A percentile compares a stretch with the other conserved stretches of the same genome.
These are phyloP conservation scores for Rubia yunnanensis DNA, from an alignment of 257 asterid genomes.

Conservation along the genomic window DNA sequence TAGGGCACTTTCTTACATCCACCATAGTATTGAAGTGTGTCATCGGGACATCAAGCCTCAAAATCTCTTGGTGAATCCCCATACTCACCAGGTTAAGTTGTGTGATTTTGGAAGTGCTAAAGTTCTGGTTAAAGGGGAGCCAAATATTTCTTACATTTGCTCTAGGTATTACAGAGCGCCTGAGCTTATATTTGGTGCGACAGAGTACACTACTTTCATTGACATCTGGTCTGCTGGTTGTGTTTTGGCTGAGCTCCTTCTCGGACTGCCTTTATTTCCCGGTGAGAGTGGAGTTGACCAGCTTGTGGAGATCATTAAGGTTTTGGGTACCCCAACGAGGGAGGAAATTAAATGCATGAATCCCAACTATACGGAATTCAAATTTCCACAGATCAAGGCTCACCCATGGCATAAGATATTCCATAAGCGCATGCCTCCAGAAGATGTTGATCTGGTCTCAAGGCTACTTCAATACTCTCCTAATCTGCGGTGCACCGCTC, in stretches of 20 bases:
- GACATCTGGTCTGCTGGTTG: slow-evolving; percentile 52
- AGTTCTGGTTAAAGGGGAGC: slow-evolving; percentile 52
- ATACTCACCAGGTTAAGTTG: slow-evolving; percentile 51
- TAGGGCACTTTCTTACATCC: slow-evolving; percentile 89
- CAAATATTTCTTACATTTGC: too few relatives aligned
- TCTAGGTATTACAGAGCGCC: slow-evolving; percentile 57
- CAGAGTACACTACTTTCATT: slow-evolving; percentile 42
- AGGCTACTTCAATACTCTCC: too few relatives aligned
- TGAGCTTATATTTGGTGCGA: slow-evolving; percentile 50
- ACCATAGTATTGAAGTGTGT: slow-evolving; percentile 77
- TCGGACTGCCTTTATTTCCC: slow-evolving; percentile 80
- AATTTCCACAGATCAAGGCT: too few relatives aligned
- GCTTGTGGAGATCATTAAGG: slow-evolving; percentile 97
- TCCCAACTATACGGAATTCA: too few relatives aligned
- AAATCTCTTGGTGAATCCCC: slow-evolving; percentile 79
- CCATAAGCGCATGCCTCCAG: too few relatives aligned
- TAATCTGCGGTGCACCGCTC: too few relatives aligned
- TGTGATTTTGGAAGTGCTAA: slow-evolving; percentile 48
- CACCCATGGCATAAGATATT: too few relatives aligned
- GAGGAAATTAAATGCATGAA: too few relatives aligned
- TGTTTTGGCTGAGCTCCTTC: slow-evolving; percentile 44
- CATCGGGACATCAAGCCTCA: slow-evolving; percentile 99
- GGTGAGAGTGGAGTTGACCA: slow-evolving; percentile 99
- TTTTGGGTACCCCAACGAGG: too few relatives aligned
- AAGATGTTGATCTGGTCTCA: too few relatives aligned